Evolutionary conservation across 108 stramenopile genomes (phyloP), one percentile per base, ranked within the genome.

Genomic region (Conticribra guillardii): DNA sequence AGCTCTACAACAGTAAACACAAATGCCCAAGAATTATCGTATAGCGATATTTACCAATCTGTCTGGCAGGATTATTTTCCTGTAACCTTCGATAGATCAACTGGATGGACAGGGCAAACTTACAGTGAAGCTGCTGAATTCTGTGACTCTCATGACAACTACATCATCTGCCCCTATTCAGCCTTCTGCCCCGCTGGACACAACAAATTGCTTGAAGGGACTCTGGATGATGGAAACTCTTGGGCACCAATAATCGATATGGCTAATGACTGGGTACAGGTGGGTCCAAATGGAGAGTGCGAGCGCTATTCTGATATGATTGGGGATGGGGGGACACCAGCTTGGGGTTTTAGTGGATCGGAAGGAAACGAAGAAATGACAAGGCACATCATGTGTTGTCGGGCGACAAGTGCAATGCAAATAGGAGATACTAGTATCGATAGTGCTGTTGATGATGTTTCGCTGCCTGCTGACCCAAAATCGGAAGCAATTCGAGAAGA

Each of bases 101-200:
- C 37, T 32, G 63, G 72, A 2, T 73, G 72, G 72, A 47, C 56
- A 47, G 72, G 72, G n/a, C 56, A 56, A 14, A 63, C 72, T 17
- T 61, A 73, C 51, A 45, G 32, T 48, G 72, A 73, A 46, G 72
- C 63, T 11, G n/a, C 64, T 32, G 4, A 47, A 37, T 73, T 73
- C 45, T 73, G 72, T 54, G 22, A 64, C 19, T 34, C 31, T 41
- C 21, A 47, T 73, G 46, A 37, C 27, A 22, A 31, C 48, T 22
- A 34, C 58, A 64, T 64, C 0, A 30, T 71, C 31, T 79, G 77
- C 46, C 77, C 77, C 0, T 79, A 79, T 53, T 64, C 56, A 32
- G 76, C 63, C 22, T 77, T 69, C 55, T 77, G 76, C 44, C 76
- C 76, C 3, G 32, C 68, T 37, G 76, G 77, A 17, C 77, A 64